Evolutionary conservation across 768 basidiomycete species (phyloP), one percentile per base, ranked within the genome.

Genomic region (Tricholoma hemisulphureum): DNA sequence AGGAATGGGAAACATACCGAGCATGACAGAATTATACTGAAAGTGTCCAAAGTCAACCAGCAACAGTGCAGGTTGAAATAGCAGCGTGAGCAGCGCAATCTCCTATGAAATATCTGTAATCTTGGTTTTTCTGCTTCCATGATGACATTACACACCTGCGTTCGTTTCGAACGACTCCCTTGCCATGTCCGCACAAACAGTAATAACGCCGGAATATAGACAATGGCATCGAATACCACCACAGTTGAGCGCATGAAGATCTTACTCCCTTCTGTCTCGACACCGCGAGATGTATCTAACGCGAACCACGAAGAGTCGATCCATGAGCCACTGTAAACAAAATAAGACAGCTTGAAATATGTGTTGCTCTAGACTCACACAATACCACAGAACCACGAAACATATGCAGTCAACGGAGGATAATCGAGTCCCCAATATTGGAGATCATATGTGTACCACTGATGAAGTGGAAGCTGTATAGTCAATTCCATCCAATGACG

Each of bases 361-460:
- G 2, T 8, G 29, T 20, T 16, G 5, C 20, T 21, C 26, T 34
- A 13, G 13, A 81, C 89, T 61, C 62, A 93, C 92, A 91, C 69
- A 48, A 80, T 69, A 6, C 92, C 92, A 68, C 88, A 93, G 50
- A 91, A 29, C 88, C 89, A 95, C 14, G 91, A 93, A 28, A 87
- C 78, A 66, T 95, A 96, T 2, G 93, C 95, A 2, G 95, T 97
- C 60, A 97, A 66, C 3, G 95, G 95, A 3, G 95, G 95, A 74
- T 98, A 98, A 72, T 98, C 95, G 51, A 98, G 78, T 0, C 93
- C 93, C 95, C 95, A 98, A 66, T 96, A 96, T 32, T 83, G 83
- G 28, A 91, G 77, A 66, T 96, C 91, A 70, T 94, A 91, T 1
- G 75, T 85, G 71, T 98, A 98, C 95, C 95, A 98, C 60, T 88